Evolutionary conservation across 352 stramenopile species (phyloP).

Genomic region (Plasmopara viticola): DNA sequence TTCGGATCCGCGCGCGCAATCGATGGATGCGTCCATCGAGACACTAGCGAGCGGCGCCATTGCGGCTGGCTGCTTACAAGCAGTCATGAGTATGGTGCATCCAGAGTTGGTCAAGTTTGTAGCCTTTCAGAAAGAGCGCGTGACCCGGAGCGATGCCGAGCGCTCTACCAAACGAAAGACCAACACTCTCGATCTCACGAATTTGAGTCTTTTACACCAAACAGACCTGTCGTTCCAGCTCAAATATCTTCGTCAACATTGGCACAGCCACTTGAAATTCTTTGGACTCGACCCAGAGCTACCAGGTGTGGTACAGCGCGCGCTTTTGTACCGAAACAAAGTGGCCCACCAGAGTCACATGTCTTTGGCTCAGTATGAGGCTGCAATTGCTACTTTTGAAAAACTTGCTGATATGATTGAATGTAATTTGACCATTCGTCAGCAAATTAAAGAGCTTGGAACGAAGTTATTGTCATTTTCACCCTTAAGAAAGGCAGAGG

Average conservation of each 20-base stretch:
- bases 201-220: slow-evolving; percentile 16
- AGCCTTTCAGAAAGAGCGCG: slow-evolving; percentile 27
- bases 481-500: slow-evolving; percentile 1
- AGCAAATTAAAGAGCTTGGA: slow-evolving; percentile 28
- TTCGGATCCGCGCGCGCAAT: background rate
- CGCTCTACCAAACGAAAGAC: background rate
- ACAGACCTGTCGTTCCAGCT: slow-evolving; percentile 30
- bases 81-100: slow-evolving; percentile 39
- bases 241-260: slow-evolving; percentile 33
- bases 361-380: slow-evolving; percentile 23
- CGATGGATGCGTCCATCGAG: slow-evolving; percentile 20
- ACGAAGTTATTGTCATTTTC: slow-evolving; percentile 24
- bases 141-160: slow-evolving; percentile 18
- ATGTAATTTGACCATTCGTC: slow-evolving; percentile 20
- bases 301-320: slow-evolving; percentile 23
- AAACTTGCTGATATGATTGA: slow-evolving; percentile 30
- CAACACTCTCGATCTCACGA: slow-evolving; percentile 1
- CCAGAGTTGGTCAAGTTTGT: slow-evolving; percentile 33
- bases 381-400: slow-evolving; percentile 32
- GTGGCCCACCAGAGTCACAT: slow-evolving; percentile 32
- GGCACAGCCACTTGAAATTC: slow-evolving; percentile 33
- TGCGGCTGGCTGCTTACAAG: slow-evolving; percentile 31
- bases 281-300: slow-evolving; percentile 21
- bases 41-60: slow-evolving; percentile 22
- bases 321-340: slow-evolving; percentile 31